Percentiles rank a stretch among this genome's conserved stretches.
phyloP scores from a whole-genome alignment of 1,284 basidiomycete species.

The Filobasidium uniguttulatum region DNA sequence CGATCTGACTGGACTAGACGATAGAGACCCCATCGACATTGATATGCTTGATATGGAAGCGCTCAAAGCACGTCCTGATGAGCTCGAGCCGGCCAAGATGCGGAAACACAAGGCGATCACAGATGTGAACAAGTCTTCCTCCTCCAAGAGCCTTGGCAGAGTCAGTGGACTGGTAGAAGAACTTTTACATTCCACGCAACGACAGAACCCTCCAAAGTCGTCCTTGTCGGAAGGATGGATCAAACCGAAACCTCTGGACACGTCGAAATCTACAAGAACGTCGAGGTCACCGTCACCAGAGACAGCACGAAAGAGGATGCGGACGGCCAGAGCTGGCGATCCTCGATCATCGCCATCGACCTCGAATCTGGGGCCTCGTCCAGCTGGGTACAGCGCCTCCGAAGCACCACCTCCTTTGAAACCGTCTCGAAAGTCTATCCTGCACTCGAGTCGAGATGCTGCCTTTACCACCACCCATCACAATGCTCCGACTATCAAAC shows the following conservation, averaged over 20 bases:
- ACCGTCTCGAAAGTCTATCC: not conserved
- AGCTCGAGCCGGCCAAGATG: constrained; percentile 11
- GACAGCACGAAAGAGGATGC: not conserved
- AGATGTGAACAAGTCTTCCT: too few relatives aligned
- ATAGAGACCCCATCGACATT: not conserved
- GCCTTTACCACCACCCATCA: not conserved
- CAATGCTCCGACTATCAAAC: not conserved
- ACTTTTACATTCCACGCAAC: too few relatives aligned
- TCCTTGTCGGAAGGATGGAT: too few relatives aligned
- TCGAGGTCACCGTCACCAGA: not conserved
- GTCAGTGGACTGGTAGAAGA: too few relatives aligned
- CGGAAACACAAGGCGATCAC: too few relatives aligned
- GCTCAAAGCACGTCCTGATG: constrained; percentile 4
- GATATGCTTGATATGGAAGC: constrained; percentile 3
- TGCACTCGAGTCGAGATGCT: not conserved
- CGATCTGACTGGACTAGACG: not conserved
- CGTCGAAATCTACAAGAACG: too few relatives aligned
- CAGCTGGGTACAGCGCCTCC: not conserved
- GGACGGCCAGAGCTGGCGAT: not conserved
- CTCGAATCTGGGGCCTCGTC: not conserved
- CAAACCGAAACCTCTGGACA: too few relatives aligned
- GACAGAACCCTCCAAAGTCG: too few relatives aligned
- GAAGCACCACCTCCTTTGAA: not conserved
- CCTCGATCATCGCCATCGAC: not conserved
- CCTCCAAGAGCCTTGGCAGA: too few relatives aligned